Evolutionary conservation across 2,329 filamentous ascomycete genomes (phyloP).

Genomic region (Peltaster fructicola): DNA sequence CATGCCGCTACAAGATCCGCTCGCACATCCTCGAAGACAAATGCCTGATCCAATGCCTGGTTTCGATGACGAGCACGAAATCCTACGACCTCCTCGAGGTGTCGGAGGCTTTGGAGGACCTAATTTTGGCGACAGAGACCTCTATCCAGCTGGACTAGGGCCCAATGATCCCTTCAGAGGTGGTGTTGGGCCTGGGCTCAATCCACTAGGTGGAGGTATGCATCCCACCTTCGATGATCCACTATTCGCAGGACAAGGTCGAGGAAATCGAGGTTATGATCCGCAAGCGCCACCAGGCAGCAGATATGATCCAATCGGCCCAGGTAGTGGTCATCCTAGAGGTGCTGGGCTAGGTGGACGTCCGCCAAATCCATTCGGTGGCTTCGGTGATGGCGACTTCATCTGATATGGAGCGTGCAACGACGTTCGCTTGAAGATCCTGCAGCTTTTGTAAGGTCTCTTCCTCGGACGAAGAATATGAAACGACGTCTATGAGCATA

Average conservation of each 20-base stretch:
- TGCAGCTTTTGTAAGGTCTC: slow-evolving; percentile 1
- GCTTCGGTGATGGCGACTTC: slow-evolving; percentile 42
- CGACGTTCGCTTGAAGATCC: slow-evolving; percentile 2
- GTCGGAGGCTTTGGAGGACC: slow-evolving; percentile 18
- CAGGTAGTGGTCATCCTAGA: slow-evolving; percentile 32
- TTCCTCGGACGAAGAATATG: too few relatives aligned
- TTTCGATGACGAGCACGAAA: slow-evolving; percentile 85
- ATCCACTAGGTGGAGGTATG: slow-evolving; percentile 59
- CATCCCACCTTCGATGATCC: slow-evolving; percentile 91
- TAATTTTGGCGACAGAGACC: slow-evolving; percentile 66
- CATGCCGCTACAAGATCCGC: slow-evolving; percentile 43
- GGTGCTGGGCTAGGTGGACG: slow-evolving; percentile 27
- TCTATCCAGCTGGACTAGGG: slow-evolving; percentile 73
- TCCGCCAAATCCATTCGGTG: slow-evolving; percentile 41
- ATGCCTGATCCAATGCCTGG: slow-evolving; percentile 60
- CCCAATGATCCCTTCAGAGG: slow-evolving; percentile 66
- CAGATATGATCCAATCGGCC: slow-evolving; percentile 77
- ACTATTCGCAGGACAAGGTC: slow-evolving; percentile 45
- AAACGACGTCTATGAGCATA: too few relatives aligned
- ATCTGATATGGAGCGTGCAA: too few relatives aligned
- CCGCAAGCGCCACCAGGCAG: slow-evolving; percentile 69
- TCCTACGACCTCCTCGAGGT: slow-evolving; percentile 48
- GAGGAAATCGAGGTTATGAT: slow-evolving; percentile 37
- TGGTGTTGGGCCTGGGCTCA: slow-evolving; percentile 38
- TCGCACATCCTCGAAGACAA: slow-evolving; percentile 43